Evolutionary conservation across 441 rosid genomes (phyloP).

Genomic region (Pelargonium cotyledonis): DNA sequence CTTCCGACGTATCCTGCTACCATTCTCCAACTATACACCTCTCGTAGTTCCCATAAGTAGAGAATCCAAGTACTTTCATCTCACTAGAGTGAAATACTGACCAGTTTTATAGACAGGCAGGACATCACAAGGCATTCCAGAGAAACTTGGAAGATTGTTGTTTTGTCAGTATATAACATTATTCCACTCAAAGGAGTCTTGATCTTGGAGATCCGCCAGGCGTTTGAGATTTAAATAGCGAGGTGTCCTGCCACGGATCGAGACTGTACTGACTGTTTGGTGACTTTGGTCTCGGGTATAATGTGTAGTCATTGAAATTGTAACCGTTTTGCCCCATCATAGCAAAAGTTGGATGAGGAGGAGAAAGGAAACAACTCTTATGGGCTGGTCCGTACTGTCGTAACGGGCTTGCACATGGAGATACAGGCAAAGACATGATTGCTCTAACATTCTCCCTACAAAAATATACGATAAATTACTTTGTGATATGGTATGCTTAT

Average conservation of each 20-base stretch:
- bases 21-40: neutral
- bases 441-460: slow-evolving; percentile 62
- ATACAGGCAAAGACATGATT: slow-evolving; percentile 77
- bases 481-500: neutral
- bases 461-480: neutral
- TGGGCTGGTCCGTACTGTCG: slow-evolving; percentile 54
- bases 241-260: slow-evolving; percentile 43
- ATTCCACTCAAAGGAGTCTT: slow-evolving; percentile 41
- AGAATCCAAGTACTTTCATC: slow-evolving; percentile 6
- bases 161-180: slow-evolving; percentile 29
- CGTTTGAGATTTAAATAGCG: slow-evolving; percentile 41
- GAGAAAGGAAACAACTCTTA: slow-evolving; percentile 66
- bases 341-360: slow-evolving; percentile 59
- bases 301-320: slow-evolving; percentile 45
- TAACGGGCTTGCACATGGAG: slow-evolving; percentile 87
- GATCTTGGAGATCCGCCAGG: slow-evolving; percentile 53
- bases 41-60: neutral
- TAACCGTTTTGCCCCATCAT: slow-evolving; percentile 46
- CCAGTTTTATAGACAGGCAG: neutral
- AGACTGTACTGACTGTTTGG: slow-evolving; percentile 20
- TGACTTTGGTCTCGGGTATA: slow-evolving; percentile 43
- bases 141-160: slow-evolving; percentile 9
- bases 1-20: neutral
- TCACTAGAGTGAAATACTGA: neutral
- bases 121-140: slow-evolving; percentile 7